Conservation (phyloP, 2,329 filamentous ascomycete species). For the Ilyonectria mors-panacis region DNA sequence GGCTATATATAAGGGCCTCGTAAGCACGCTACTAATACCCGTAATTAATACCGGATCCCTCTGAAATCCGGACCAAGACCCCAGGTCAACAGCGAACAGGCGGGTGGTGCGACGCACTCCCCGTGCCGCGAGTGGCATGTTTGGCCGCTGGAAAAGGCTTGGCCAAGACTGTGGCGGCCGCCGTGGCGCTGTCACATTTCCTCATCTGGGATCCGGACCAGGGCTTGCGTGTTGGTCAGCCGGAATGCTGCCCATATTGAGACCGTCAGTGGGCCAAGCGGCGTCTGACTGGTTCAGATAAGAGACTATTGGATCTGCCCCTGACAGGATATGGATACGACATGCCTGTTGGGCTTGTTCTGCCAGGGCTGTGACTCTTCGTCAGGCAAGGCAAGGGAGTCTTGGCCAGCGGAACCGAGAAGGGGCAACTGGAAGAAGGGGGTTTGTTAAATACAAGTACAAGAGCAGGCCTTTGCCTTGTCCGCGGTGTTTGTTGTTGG, state of each 20-base stretch:
- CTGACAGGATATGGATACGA: not conserved
- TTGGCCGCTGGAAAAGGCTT: not conserved
- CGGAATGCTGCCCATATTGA: conserved; percentile 12
- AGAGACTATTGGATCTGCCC: conserved; percentile 2
- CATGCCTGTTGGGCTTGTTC: not conserved
- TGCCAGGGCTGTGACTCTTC: not conserved
- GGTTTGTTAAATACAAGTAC: not conserved
- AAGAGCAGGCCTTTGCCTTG: conserved; percentile 8
- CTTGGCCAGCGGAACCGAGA: conserved; percentile 15
- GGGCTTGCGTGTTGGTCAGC: conserved; percentile 4
- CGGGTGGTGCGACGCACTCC: not conserved
- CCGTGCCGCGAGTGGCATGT: not conserved
- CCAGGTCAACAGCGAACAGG: not conserved
- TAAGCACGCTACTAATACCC: conserved; percentile 2
- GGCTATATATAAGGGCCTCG: not conserved
- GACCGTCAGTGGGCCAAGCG: conserved; percentile 10
- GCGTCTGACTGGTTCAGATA: conserved; percentile 8
- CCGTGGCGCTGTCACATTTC: conserved; percentile 1
- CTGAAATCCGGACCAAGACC: not conserved
- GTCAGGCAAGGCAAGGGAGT: not conserved
- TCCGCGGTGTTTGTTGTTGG: not conserved
- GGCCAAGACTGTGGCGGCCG: not conserved
- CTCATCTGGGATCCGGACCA: not conserved
- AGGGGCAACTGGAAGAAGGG: not conserved
- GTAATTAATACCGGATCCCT: conserved; percentile 1